Conservation (phyloP, 306 rosid species). For the Gynostemma pentaphyllum region DNA sequence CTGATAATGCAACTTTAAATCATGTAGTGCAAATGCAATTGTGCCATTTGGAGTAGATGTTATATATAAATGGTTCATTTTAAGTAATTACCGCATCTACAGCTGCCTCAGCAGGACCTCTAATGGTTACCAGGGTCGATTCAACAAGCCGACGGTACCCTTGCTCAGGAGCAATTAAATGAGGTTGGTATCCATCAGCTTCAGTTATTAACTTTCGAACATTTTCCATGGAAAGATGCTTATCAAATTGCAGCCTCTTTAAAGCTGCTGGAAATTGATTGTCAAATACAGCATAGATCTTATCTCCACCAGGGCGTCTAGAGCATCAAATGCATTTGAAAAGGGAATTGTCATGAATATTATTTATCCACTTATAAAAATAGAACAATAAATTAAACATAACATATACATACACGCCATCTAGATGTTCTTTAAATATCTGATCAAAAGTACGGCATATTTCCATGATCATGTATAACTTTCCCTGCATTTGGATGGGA, state of each 20-base stretch:
- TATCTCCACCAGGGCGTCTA: slow-evolving; percentile 42
- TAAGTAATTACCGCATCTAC: slow-evolving; percentile 28
- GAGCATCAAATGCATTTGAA: slow-evolving; percentile 6
- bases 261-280: slow-evolving; percentile 38
- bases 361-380: neutral
- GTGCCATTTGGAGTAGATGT: neutral
- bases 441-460: slow-evolving; percentile 37
- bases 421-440: slow-evolving; percentile 39
- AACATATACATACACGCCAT: slow-evolving; percentile 28
- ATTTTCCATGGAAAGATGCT: slow-evolving; percentile 27
- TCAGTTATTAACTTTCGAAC: slow-evolving; percentile 32
- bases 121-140: slow-evolving; percentile 23
- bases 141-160: slow-evolving; percentile 41
- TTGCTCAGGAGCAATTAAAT: slow-evolving; percentile 40
- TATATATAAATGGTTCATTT: neutral
- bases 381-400: neutral
- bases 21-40: neutral
- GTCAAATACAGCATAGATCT: slow-evolving; percentile 28
- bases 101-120: slow-evolving; percentile 39
- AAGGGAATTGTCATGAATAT: neutral
- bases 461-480: slow-evolving; percentile 34
- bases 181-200: slow-evolving; percentile 46
- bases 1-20: neutral
- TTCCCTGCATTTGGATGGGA: slow-evolving; percentile 18
- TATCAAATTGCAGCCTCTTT: slow-evolving; percentile 33